These are phyloP conservation scores for Beauveria caledonica DNA, from an alignment of 2,329 filamentous ascomycete genomes.

Conservation along the genomic window DNA sequence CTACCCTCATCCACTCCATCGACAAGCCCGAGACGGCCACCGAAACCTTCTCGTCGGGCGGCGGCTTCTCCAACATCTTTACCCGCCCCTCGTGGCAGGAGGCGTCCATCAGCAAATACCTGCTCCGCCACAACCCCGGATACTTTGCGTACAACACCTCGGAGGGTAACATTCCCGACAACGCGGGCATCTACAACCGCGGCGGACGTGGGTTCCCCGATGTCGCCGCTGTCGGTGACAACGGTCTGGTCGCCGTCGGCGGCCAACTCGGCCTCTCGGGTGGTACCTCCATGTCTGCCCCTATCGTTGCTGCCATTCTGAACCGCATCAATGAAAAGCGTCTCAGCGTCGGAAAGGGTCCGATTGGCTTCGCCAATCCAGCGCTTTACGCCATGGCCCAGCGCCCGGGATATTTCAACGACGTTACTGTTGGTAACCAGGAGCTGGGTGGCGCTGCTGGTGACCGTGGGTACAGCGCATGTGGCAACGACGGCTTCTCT, in stretches of 20 bases:
- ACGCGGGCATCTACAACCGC: conserved; percentile 36
- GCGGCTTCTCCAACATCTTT: conserved; percentile 42
- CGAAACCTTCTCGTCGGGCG: conserved; percentile 36
- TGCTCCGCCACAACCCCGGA: conserved; percentile 18
- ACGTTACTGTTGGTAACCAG: conserved; percentile 20
- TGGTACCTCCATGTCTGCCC: conserved; percentile 34
- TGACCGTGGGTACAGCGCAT: conserved; percentile 14
- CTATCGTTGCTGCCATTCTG: conserved; percentile 16
- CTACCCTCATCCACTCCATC: conserved; percentile 35
- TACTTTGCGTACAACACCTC: conserved; percentile 26
- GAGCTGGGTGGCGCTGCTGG: background rate
- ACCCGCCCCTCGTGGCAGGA: conserved; percentile 37
- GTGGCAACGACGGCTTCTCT: conserved; percentile 20
- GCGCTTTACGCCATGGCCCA: conserved; percentile 15
- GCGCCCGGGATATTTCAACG: conserved; percentile 16
- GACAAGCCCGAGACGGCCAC: conserved; percentile 37
- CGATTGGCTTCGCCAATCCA: conserved; percentile 31
- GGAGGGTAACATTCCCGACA: conserved; percentile 23
- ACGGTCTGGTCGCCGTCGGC: conserved; percentile 35
- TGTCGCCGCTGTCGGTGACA: conserved; percentile 34
- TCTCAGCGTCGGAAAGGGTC: conserved; percentile 23
- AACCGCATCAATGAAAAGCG: conserved; percentile 28
- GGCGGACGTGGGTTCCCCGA: conserved; percentile 33
- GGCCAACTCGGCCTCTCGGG: conserved; percentile 35
- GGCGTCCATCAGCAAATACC: conserved; percentile 29